Base-by-base conservation (phyloP, 148 eudicot genomes). In the Rhododendron mucronatum region DNA sequence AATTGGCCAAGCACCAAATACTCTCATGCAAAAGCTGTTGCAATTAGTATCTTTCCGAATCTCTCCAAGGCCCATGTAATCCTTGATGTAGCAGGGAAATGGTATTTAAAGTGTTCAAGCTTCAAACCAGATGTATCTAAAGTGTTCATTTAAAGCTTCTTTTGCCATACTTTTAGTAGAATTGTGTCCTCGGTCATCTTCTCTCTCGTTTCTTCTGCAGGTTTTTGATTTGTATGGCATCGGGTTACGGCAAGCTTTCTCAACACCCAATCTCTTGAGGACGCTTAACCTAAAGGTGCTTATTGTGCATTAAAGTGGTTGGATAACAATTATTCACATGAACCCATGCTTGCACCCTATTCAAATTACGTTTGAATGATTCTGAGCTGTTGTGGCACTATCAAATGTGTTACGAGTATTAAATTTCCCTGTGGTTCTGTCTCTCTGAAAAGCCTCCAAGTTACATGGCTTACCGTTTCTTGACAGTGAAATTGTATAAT, bases 241-340 rank as follows among this genome's bases (percentile, higher is more conserved):
- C 88, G 98, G 98, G 86, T 83, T 83, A 67, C 87, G 96, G 71
- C 89, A 88, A 88, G 95, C 95, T 83, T 91, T 89, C 89, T 88
- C 93, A 47, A 89, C 95, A 4, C 92, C 98, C 26, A 92, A 92
- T 88, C 89, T 97, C 48, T 59, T 90, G 71, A 88, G 91, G 88
- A 92, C 90, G 75, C 90, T 93, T 76, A 90, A 91, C 85, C 75
- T 95, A 82, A 97, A 97, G 98, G 99, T 97, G 84, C 87, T 26
- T 84, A 48, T 73, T 86, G 48, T 67, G 47, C 59, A 78, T 23
- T 55, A n/a, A 57, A 77, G 14, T 53, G 26, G 75, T 57, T 55
- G 47, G 44, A 35, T 33, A 3, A 3, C 76, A 44, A 41, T 83
- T 30, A 53, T 35, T 39, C 73, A 59, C 37, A 1, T 53, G 65